A percentile compares a stretch with the other conserved stretches of the same genome.
phyloP scores from a whole-genome alignment of 179 eudicot species.

The Silene vulgaris region DNA sequence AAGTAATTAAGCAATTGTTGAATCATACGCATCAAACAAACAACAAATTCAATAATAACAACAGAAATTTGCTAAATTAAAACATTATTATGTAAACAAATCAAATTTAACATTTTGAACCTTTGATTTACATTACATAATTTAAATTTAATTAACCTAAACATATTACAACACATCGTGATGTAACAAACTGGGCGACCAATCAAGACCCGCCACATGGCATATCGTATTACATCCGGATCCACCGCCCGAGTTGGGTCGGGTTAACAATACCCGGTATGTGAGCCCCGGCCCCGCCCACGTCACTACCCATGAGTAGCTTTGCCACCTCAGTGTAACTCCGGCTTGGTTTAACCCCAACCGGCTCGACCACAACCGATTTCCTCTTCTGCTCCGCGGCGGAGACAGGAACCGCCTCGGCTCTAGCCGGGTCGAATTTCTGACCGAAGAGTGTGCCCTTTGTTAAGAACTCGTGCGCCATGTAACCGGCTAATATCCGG shows the following conservation, averaged over 20 bases:
- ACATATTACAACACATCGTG: background rate
- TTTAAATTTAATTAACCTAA: no score
- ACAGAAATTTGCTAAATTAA: no score
- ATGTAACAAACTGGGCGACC: background rate
- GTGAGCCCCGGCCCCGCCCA: slow-evolving; percentile 70
- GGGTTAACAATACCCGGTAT: slow-evolving; percentile 70
- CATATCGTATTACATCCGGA: slow-evolving; percentile 43
- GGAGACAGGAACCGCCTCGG: slow-evolving; percentile 35
- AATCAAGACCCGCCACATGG: no score
- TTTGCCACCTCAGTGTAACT: slow-evolving; percentile 60
- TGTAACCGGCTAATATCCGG: slow-evolving; percentile 64
- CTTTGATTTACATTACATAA: background rate
- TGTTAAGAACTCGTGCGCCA: slow-evolving; percentile 65
- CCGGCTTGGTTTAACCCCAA: slow-evolving; percentile 23
- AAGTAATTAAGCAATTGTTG: background rate
- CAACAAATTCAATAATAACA: no score
- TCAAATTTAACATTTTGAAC: background rate
- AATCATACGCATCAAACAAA: background rate
- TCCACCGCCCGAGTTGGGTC: slow-evolving; percentile 62
- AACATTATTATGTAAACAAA: background rate
- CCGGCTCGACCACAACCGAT: background rate
- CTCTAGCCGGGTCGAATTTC: slow-evolving; percentile 56
- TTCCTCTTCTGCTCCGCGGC: slow-evolving; percentile 28
- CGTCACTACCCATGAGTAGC: slow-evolving; percentile 46
- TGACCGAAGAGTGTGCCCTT: slow-evolving; percentile 63